Base-by-base conservation (phyloP, 169 alveolate species). In the Eimeria acervulina region DNA sequence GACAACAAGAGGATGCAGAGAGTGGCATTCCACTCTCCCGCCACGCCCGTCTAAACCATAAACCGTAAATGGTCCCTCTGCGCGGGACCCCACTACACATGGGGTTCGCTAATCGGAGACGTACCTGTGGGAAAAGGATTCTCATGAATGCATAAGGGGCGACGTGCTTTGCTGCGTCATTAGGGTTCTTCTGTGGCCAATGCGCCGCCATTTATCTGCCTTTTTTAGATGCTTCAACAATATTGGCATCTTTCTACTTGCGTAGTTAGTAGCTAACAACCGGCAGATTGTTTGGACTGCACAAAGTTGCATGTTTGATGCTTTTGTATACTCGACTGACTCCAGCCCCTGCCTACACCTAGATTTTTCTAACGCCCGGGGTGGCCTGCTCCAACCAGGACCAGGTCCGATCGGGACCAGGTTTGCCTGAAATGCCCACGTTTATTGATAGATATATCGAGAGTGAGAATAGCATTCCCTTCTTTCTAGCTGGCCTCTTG, bases 271-370 rank as follows among this genome's bases (percentile, higher is more conserved):
- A 12, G 33, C 47, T 68, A 47, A 17, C 23, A 68, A 68, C 80
- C 5, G 80, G n/a, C 38, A 68, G 26, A 33, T n/a, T 31, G 80
- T 17, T 15, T 33, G 80, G 80, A 33, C n/a, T 68, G 80, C 80
- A 68, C 80, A 33, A 28, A 31, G 80, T 33, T 68, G 80, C 47
- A 63, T 63, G 74, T 13, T 68, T 68, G 47, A 68, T 68, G 80
- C 80, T 31, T 3, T 33, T 33, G 47, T 33, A 23, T 33, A 68
- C n/a, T 26, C 80, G 80, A 31, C 28, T 10, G 26, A 33, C 10
- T 26, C n/a, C 80, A 33, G 80, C 80, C 23, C 28, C 80, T 31
- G 42, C 47, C 80, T 31, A 23, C 80, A 13, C 2, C 23, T 33
- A 10, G 47, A 12, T n/a, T 15, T 10, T 68, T 68, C 10, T 10